Conservation (phyloP, 176 grass and related monocot genomes). For the Oryza officinalis region DNA sequence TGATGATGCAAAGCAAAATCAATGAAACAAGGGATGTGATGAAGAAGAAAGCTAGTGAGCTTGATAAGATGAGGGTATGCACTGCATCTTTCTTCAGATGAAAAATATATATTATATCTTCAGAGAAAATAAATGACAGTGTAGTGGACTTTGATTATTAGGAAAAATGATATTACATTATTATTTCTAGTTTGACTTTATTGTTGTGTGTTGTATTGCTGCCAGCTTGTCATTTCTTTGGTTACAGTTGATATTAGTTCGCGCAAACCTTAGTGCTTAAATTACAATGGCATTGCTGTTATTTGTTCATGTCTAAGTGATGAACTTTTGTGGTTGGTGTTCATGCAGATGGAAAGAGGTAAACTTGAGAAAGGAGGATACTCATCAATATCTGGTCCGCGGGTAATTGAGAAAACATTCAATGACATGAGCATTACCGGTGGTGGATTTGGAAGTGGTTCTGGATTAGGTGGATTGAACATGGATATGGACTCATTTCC, state of each 20-base stretch:
- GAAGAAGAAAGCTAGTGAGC: slow-evolving; percentile 83
- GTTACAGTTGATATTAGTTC: neutral
- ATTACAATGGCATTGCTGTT: neutral
- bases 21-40: slow-evolving; percentile 87
- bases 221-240: neutral
- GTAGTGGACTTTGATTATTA: neutral
- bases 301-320: slow-evolving; percentile 14
- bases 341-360: slow-evolving; percentile 70
- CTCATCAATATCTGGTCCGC: slow-evolving; percentile 75
- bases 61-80: slow-evolving; percentile 81
- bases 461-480: slow-evolving; percentile 61
- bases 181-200: neutral
- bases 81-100: slow-evolving; percentile 16
- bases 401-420: slow-evolving; percentile 60
- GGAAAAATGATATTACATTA: neutral
- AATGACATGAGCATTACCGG: slow-evolving; percentile 66
- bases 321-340: slow-evolving; percentile 14
- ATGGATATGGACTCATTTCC: slow-evolving; percentile 60
- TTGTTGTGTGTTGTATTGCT: neutral
- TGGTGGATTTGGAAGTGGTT: slow-evolving; percentile 74
- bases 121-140: neutral
- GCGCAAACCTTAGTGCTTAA: neutral
- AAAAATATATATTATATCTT: neutral
- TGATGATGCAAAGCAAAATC: slow-evolving; percentile 84
- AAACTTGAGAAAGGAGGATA: slow-evolving; percentile 81